Evolutionary conservation across 148 eudicot genomes (phyloP).

Genomic region (Diospyros kaki): DNA sequence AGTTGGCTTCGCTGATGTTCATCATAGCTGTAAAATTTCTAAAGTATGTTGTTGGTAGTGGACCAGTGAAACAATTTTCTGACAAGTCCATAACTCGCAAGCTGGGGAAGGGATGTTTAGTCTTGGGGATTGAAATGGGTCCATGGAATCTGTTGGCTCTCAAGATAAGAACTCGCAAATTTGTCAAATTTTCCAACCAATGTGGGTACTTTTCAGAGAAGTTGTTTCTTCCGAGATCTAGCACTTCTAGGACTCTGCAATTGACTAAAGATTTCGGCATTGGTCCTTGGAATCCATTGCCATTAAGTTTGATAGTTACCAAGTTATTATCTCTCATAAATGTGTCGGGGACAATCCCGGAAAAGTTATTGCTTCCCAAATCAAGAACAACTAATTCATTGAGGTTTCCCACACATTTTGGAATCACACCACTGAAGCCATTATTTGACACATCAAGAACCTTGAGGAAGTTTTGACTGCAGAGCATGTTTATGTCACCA

Average conservation of each 20-base stretch:
- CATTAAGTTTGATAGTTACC: neutral
- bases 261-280: neutral
- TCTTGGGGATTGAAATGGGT: neutral
- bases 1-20: neutral
- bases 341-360: neutral
- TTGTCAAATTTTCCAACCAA: neutral
- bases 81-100: neutral
- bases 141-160: neutral
- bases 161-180: neutral
- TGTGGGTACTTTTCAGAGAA: neutral
- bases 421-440: conserved; percentile 8
- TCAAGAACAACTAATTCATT: neutral
- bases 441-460: conserved; percentile 27
- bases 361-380: neutral
- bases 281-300: neutral
- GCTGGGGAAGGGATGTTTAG: neutral
- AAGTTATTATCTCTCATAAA: neutral
- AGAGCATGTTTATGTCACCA: neutral
- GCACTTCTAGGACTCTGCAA: neutral
- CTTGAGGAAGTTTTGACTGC: conserved; percentile 13
- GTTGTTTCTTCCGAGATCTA: neutral
- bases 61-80: neutral
- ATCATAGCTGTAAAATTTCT: neutral
- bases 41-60: neutral
- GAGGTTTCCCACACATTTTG: neutral